Base-by-base conservation (phyloP, 257 asterid species). In the Solanum virginianum region DNA sequence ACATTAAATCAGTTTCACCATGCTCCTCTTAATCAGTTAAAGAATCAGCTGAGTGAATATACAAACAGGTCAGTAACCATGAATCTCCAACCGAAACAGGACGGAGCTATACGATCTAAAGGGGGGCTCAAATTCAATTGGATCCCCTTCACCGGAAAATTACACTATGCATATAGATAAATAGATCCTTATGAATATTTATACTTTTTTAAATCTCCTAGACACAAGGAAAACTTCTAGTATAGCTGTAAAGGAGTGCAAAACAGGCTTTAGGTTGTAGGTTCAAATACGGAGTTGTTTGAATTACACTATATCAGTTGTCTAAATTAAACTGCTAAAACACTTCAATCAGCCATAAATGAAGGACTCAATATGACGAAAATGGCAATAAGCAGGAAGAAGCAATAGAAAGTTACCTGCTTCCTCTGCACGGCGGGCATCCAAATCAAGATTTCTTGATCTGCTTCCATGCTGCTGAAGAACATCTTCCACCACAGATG, bases 401-500 rank as follows among this genome's bases (percentile, higher is more conserved):
- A 75, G 39, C 82, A 75, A 14, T 22, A 75, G 41, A 75, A 63
- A 71, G 18, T 88, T 92, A 96, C 99, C 99, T 51, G 98, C 97
- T 93, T 93, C 99, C 85, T 93, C 97, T 15, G 98, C 98, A 86
- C 98, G 89, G 18, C 98, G 94, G 41, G 98, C 95, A 83, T 96
- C 98, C 69, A 93, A 93, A 95, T 96, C 99, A 36, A 96, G 94
- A 85, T 56, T 88, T 22, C 95, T 90, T 39, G 98, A 91, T 89
- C 93, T 90, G 84, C 79, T 89, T n/a, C 94, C 98, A 84, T 94
- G 99, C 91, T 94, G 99, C 83, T 96, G 98, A 84, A 96, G 97
- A 85, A 96, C 98, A 92, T 91, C 97, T 91, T 96, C 99, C 89
- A 96, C 98, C 79, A 96, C 92, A 36, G 99, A 96, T 62, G 96